These are phyloP conservation scores for Obelidium mucronatum DNA, from an alignment of 192 early-diverging fungal species.

Conservation along the genomic window DNA sequence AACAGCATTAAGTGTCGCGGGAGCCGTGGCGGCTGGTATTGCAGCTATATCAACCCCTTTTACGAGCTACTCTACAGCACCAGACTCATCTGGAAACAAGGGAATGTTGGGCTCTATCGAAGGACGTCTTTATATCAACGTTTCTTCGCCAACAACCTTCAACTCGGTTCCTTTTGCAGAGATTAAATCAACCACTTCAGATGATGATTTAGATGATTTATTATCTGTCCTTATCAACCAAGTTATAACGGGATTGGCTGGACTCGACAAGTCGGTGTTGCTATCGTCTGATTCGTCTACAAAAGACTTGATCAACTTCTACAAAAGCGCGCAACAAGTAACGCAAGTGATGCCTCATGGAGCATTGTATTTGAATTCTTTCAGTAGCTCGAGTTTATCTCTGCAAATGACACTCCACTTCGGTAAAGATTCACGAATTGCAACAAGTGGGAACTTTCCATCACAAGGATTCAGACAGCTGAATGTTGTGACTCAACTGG, in stretches of 20 bases:
- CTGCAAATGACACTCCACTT: slow-evolving; percentile 44
- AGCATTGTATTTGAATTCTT: slow-evolving; percentile 55
- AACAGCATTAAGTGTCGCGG: neutral
- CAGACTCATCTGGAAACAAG: slow-evolving; percentile 17
- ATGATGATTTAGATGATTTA: slow-evolving; percentile 37
- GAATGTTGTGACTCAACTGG: slow-evolving; percentile 49
- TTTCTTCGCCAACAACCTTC: no score
- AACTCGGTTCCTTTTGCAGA: slow-evolving; percentile 14
- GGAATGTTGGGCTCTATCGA: slow-evolving; percentile 23
- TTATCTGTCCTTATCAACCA: slow-evolving; percentile 30
- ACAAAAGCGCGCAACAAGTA: slow-evolving; percentile 27
- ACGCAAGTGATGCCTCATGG: slow-evolving; percentile 64
- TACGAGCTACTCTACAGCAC: neutral
- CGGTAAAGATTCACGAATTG: slow-evolving; percentile 56
- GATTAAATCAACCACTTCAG: neutral
- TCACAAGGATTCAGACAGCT: slow-evolving; percentile 59
- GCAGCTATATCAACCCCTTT: neutral
- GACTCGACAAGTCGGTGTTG: slow-evolving; percentile 44
- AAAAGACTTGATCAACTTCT: slow-evolving; percentile 25
- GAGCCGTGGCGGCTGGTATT: neutral
- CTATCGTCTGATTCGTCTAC: neutral
- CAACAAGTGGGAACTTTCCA: slow-evolving; percentile 58
- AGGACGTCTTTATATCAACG: neutral
- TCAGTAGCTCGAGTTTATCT: slow-evolving; percentile 45
- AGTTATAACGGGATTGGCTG: slow-evolving; percentile 38